phyloP scores from a whole-genome alignment of 2,329 filamentous ascomycete genomes.

The Ophiostoma sp. region DNA sequence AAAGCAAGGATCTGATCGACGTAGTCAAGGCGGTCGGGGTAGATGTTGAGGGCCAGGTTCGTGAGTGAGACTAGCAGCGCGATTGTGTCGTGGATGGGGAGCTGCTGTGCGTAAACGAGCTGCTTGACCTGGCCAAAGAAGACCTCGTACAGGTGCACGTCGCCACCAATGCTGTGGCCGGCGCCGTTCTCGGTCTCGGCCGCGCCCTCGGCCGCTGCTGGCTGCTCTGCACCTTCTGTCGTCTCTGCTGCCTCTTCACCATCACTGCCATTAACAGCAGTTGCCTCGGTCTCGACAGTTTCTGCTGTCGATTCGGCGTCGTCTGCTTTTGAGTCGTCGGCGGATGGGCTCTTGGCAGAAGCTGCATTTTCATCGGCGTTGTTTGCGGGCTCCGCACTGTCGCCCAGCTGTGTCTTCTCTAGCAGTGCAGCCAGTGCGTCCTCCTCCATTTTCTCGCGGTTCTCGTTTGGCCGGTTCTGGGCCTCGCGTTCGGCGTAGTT shows the following conservation, averaged over 20 bases:
- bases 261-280: constrained; percentile 36
- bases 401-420: constrained; percentile 64
- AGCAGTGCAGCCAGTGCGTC: constrained; percentile 75
- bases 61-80: constrained; percentile 88
- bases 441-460: constrained; percentile 72
- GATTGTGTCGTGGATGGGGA: constrained; percentile 92
- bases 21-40: constrained; percentile 81
- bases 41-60: constrained; percentile 91
- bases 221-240: constrained; percentile 28
- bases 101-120: constrained; percentile 80
- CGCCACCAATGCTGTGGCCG: constrained; percentile 54
- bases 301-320: constrained; percentile 36
- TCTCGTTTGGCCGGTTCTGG: constrained; percentile 62
- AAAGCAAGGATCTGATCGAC: constrained; percentile 91
- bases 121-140: constrained; percentile 96
- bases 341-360: constrained; percentile 31
- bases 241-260: neutral
- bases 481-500: constrained; percentile 90
- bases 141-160: constrained; percentile 89
- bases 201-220: neutral
- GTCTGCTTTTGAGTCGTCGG: constrained; percentile 35
- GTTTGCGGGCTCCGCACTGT: neutral
- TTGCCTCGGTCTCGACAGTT: constrained; percentile 39
- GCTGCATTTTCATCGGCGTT: constrained; percentile 25
- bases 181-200: constrained; percentile 27